Conservation (phyloP, 2,329 filamentous ascomycete species). For the Cladophialophora chaetospira region DNA sequence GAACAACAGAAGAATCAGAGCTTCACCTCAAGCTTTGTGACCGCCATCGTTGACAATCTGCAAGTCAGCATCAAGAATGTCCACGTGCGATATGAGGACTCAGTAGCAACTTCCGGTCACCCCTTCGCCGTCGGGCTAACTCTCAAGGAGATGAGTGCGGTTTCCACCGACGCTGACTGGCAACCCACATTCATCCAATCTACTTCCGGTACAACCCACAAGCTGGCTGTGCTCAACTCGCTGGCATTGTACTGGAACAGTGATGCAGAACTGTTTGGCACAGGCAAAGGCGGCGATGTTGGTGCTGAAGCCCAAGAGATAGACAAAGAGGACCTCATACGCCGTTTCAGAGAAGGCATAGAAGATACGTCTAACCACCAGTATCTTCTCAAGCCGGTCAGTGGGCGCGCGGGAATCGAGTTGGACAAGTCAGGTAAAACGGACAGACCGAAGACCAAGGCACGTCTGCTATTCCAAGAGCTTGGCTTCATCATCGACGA, state of each 20-base stretch:
- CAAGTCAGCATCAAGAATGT: slow-evolving; percentile 99
- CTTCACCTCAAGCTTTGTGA: slow-evolving; percentile 91
- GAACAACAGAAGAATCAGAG: slow-evolving; percentile 98
- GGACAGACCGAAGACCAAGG: slow-evolving; percentile 82
- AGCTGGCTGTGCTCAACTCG: slow-evolving; percentile 85
- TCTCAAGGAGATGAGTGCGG: slow-evolving; percentile 92
- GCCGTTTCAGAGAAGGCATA: slow-evolving; percentile 77
- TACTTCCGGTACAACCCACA: slow-evolving; percentile 79
- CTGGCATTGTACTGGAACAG: slow-evolving; percentile 98
- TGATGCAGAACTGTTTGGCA: slow-evolving; percentile 79
- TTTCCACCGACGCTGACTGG: slow-evolving; percentile 95
- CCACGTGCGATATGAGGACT: slow-evolving; percentile 96
- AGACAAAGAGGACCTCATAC: slow-evolving; percentile 74
- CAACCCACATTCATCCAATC: slow-evolving; percentile 94
- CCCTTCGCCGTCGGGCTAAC: slow-evolving; percentile 92
- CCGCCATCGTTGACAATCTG: slow-evolving; percentile 97
- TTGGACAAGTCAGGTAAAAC: slow-evolving; percentile 87
- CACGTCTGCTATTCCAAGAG: slow-evolving; percentile 90
- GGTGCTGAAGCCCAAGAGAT: slow-evolving; percentile 61
- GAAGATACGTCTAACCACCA: slow-evolving; percentile 77
- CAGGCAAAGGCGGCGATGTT: slow-evolving; percentile 71
- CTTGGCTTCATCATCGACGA: slow-evolving; percentile 98
- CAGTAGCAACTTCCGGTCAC: slow-evolving; percentile 90
- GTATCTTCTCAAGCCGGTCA: slow-evolving; percentile 94
- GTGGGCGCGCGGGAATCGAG: slow-evolving; percentile 89